phyloP scores from a whole-genome alignment of 495 filamentous ascomycete species.

The Ascobolus immersus region DNA sequence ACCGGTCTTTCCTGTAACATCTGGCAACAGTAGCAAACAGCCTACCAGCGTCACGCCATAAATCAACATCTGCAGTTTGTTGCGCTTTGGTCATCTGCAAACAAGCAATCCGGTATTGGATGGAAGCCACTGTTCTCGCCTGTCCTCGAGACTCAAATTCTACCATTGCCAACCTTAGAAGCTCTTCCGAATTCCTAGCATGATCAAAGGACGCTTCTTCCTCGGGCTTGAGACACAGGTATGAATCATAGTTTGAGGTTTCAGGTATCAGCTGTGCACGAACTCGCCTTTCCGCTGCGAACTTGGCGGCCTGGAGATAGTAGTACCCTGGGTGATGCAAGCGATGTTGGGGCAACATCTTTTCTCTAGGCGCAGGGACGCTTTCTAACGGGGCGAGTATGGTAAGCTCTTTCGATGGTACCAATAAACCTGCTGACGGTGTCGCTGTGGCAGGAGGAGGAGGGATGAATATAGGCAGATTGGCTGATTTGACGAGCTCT shows the following conservation, averaged over 20 bases:
- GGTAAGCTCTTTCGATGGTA: too few species aligned
- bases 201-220: conserved; percentile 24
- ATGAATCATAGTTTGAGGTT: conserved; percentile 44
- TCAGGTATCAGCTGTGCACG: not conserved
- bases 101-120: conserved; percentile 8
- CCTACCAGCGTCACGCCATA: conserved; percentile 40
- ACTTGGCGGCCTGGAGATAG: conserved; percentile 43
- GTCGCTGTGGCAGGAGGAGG: not conserved
- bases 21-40: conserved; percentile 40
- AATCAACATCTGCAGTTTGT: conserved; percentile 15
- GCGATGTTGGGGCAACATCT: conserved; percentile 47
- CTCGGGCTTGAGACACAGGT: conserved; percentile 55
- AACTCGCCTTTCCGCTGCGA: conserved; percentile 21
- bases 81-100: conserved; percentile 8
- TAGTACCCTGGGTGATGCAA: conserved; percentile 80
- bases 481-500: conserved; percentile 8
- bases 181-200: conserved; percentile 1
- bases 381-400: conserved; percentile 49
- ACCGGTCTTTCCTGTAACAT: conserved; percentile 35
- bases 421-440: not conserved
- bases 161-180: conserved; percentile 7
- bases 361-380: conserved; percentile 30
- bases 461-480: conserved; percentile 8
- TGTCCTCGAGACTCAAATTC: conserved; percentile 11
- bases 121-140: conserved; percentile 9